These are phyloP conservation scores for Arabis alpina DNA, from an alignment of 345 rosid genomes.

Conservation along the genomic window DNA sequence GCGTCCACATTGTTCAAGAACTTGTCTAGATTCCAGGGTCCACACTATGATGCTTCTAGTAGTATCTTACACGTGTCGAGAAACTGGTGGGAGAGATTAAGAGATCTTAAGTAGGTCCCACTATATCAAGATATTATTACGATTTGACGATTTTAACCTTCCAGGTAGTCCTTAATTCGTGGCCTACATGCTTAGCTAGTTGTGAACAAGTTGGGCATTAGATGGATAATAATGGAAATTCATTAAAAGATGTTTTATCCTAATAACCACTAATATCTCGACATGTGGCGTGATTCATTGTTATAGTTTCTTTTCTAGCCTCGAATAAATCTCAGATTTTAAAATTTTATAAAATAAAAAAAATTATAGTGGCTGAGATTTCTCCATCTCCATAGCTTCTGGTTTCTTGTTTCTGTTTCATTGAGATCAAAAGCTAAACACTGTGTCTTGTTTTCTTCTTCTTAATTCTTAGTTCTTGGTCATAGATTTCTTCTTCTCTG, in stretches of 20 bases:
- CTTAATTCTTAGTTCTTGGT: conserved; percentile 8
- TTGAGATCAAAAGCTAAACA: conserved; percentile 19
- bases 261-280: not conserved
- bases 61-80: conserved; percentile 9
- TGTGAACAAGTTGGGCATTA: conserved; percentile 11
- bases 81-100: conserved; percentile 17
- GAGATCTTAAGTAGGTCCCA: conserved; percentile 26
- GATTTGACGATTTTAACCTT: conserved; percentile 34
- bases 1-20: not conserved
- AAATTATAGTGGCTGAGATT: conserved; percentile 45
- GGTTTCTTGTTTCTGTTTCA: conserved; percentile 16
- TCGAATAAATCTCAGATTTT: conserved; percentile 26
- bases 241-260: not conserved
- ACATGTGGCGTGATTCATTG: conserved; percentile 15
- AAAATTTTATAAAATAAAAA: not conserved
- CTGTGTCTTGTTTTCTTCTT: conserved; percentile 8
- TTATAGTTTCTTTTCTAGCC: conserved; percentile 26
- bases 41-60: conserved; percentile 23
- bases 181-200: conserved; percentile 29
- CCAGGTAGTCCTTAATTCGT: conserved; percentile 27
- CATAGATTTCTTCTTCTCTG: conserved; percentile 4
- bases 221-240: conserved; percentile 24
- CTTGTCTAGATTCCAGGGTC: conserved; percentile 22
- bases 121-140: conserved; percentile 27
- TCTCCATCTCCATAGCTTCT: conserved; percentile 33